Conservation (phyloP, 306 rosid genomes). For the Biancaea sappan region DNA sequence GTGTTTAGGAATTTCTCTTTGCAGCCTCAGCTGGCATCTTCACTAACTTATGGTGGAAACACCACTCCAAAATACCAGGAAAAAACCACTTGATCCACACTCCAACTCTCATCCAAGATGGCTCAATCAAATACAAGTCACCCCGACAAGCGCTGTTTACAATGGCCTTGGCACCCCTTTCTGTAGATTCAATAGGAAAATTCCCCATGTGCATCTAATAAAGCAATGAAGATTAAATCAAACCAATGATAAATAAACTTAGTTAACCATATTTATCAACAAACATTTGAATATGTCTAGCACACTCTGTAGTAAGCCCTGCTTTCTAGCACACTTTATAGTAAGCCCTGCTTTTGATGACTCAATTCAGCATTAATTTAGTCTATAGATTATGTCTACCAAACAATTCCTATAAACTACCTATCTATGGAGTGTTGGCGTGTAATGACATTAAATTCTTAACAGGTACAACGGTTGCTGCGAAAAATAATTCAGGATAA, state of each 20-base stretch:
- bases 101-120: constrained; percentile 21
- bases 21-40: background rate
- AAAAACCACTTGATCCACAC: background rate
- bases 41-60: background rate
- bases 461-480: background rate
- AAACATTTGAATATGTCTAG: too few species aligned
- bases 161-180: constrained; percentile 23
- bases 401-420: too few species aligned
- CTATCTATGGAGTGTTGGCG: too few species aligned
- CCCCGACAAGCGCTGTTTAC: constrained; percentile 24
- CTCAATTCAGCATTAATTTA: too few species aligned
- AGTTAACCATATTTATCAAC: too few species aligned
- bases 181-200: constrained; percentile 1
- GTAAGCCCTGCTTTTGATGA: too few species aligned
- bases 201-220: background rate
- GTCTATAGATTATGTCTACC: too few species aligned
- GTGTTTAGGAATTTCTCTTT: background rate
- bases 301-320: too few species aligned
- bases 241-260: too few species aligned
- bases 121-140: constrained; percentile 28
- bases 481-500: background rate
- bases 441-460: too few species aligned
- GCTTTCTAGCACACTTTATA: too few species aligned
- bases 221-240: background rate
- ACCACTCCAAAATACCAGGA: constrained; percentile 14